phyloP scores from a whole-genome alignment of 768 basidiomycete genomes.

The Suillus americanus region DNA sequence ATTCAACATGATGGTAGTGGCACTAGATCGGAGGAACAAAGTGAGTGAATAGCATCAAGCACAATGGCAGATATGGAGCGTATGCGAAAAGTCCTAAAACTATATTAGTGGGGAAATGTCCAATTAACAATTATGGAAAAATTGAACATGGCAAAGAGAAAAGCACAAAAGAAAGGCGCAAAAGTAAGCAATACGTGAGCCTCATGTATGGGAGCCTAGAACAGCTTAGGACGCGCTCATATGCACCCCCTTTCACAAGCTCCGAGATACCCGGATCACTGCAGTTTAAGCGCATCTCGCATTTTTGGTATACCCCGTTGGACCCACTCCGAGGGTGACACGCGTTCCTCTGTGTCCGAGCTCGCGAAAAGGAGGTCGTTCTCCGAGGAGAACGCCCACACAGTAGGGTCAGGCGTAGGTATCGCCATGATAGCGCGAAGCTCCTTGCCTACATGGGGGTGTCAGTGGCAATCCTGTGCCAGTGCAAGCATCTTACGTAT shows the following conservation, averaged over 20 bases:
- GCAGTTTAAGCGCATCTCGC: constrained; percentile 26
- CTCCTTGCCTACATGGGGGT: constrained; percentile 46
- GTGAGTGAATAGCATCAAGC: not conserved
- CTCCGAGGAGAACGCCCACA: constrained; percentile 60
- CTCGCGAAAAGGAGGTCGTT: constrained; percentile 56
- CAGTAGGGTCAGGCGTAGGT: constrained; percentile 54
- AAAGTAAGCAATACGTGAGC: not conserved
- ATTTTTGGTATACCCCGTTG: constrained; percentile 46
- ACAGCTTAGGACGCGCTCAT: not conserved
- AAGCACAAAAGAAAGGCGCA: not conserved
- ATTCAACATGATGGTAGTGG: not conserved
- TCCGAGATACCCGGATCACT: not conserved
- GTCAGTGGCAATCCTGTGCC: not conserved
- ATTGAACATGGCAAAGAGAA: not conserved
- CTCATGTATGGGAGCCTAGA: not conserved
- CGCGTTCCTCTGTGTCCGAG: constrained; percentile 26
- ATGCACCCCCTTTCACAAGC: not conserved
- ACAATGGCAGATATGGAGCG: not conserved
- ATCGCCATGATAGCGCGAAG: constrained; percentile 61
- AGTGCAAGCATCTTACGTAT: constrained; percentile 44
- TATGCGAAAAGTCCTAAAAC: not conserved
- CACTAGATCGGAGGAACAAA: not conserved
- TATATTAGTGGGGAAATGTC: not conserved
- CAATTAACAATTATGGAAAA: not conserved
- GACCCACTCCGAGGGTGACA: constrained; percentile 59